Evolutionary conservation across 1,284 basidiomycete genomes (phyloP), one percentile per base, ranked within the genome.

Genomic region (Fomitiporia mediterranea): DNA sequence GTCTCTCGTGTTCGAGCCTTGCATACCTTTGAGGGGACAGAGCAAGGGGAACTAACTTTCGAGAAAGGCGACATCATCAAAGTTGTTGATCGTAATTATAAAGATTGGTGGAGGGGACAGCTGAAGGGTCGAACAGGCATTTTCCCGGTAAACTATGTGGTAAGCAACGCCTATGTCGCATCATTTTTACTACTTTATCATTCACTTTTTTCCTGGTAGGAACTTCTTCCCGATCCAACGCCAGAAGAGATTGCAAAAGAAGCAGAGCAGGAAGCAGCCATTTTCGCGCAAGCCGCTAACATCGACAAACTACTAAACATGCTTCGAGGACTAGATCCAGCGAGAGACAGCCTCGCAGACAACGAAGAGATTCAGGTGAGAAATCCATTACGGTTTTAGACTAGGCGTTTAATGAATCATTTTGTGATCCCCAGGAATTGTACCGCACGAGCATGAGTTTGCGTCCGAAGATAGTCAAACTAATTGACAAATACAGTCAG

Each of bases 61-160:
- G 85, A 91, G 56, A 90, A 91, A 63, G 97, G 95, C 2, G 97
- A 99, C 65, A 77, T 98, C 52, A 95, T 99, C 74, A 94, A 95
- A 64, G 96, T 98, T 13, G 84, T 99, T 8, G 94, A 98, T 69
- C 84, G 92, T 40, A 91, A 90, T 25, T 98, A 98, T 73, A 90
- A 94, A 66, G 94, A 98, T 68, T 99, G 97, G 97, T 99, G 96
- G 95, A 78, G 93, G 46, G 97, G 97, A 1, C 95, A 98, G 64
- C 72, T 94, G 38, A 89, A 89, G 63, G 94, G 95, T 1, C 78
- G 91, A 59, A 94, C 94, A 6, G 97, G 97, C 11, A 99, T 99
- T 59, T 99, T 99, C 71, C 96, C 97, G 0, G 92, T 98, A 38
- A 98, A 97, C 67, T 98, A 98, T 72, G 93, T 99, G 62, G 90